These are phyloP conservation scores for Bimuria novae-zelandiae DNA, from an alignment of 2,329 filamentous ascomycete genomes.

Conservation along the genomic window DNA sequence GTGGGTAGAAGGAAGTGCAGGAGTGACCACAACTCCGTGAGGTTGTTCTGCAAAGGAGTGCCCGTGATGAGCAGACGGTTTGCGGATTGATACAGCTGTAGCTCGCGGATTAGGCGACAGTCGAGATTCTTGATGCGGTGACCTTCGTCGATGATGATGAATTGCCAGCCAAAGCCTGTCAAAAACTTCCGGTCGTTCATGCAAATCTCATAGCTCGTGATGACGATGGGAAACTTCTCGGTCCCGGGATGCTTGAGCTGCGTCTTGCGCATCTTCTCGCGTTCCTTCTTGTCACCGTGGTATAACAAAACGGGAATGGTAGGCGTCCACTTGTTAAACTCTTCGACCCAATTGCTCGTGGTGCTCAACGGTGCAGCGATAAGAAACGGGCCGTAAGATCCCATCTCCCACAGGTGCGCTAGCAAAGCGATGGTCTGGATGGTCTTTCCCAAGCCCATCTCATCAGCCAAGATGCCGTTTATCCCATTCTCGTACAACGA, in stretches of 20 bases:
- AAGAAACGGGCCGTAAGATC: constrained; percentile 85
- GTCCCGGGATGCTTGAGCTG: constrained; percentile 71
- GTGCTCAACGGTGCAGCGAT: constrained; percentile 91
- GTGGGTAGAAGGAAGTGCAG: constrained; percentile 91
- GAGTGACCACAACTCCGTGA: constrained; percentile 92
- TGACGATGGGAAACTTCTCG: constrained; percentile 82
- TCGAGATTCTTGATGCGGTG: constrained; percentile 98
- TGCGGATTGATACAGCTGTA: constrained; percentile 86
- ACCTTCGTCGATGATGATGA: constrained; percentile 97
- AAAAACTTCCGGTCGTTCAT: constrained; percentile 85
- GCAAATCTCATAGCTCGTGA: constrained; percentile 95
- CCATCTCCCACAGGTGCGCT: constrained; percentile 84
- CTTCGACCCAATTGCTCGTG: constrained; percentile 92
- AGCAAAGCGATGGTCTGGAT: constrained; percentile 88
- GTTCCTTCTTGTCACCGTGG: constrained; percentile 79
- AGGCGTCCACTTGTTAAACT: constrained; percentile 90
- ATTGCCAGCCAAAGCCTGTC: constrained; percentile 88
- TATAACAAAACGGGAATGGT: constrained; percentile 87
- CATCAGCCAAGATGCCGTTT: constrained; percentile 88
- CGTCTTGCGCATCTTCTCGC: constrained; percentile 75
- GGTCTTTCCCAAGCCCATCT: constrained; percentile 94
- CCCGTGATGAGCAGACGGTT: constrained; percentile 92
- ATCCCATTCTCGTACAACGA: constrained; percentile 85
- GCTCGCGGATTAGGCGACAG: constrained; percentile 84
- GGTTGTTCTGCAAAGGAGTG: constrained; percentile 92